These are phyloP conservation scores for Aaosphaeria pasadenensis DNA, from an alignment of 2,329 filamentous ascomycete genomes.

Conservation along the genomic window DNA sequence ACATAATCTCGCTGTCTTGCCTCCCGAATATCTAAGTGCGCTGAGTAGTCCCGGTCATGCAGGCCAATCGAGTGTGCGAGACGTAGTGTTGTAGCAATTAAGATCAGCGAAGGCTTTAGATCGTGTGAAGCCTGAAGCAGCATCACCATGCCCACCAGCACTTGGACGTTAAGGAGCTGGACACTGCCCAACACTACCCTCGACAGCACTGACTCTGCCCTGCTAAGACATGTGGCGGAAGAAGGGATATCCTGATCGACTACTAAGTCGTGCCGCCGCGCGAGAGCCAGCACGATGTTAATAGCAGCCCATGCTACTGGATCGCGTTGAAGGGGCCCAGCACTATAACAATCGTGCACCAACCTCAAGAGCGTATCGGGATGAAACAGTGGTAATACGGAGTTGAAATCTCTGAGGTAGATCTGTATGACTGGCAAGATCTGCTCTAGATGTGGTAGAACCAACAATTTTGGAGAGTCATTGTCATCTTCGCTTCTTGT, in stretches of 20 bases:
- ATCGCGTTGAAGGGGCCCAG: constrained; percentile 13
- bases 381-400: constrained; percentile 20
- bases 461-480: constrained; percentile 7
- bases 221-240: constrained; percentile 19
- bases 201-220: constrained; percentile 25
- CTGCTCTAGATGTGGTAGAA: constrained; percentile 15
- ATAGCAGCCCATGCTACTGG: constrained; percentile 27
- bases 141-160: constrained; percentile 27
- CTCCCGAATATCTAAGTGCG: constrained; percentile 10
- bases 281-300: constrained; percentile 27
- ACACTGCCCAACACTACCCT: constrained; percentile 18
- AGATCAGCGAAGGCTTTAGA: constrained; percentile 19
- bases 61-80: constrained; percentile 18
- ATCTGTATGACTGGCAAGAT: constrained; percentile 15
- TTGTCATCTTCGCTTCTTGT: constrained; percentile 1
- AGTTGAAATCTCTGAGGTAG: constrained; percentile 16
- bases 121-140: constrained; percentile 22
- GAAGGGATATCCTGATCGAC: constrained; percentile 4
- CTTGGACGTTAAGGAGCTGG: constrained; percentile 28
- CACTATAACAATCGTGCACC: constrained; percentile 15
- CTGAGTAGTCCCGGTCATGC: constrained; percentile 13
- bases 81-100: constrained; percentile 24
- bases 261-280: constrained; percentile 12
- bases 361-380: constrained; percentile 13
- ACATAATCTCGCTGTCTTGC: constrained; percentile 20